Base-by-base conservation (phyloP, 441 rosid genomes). In the Hura crepitans region DNA sequence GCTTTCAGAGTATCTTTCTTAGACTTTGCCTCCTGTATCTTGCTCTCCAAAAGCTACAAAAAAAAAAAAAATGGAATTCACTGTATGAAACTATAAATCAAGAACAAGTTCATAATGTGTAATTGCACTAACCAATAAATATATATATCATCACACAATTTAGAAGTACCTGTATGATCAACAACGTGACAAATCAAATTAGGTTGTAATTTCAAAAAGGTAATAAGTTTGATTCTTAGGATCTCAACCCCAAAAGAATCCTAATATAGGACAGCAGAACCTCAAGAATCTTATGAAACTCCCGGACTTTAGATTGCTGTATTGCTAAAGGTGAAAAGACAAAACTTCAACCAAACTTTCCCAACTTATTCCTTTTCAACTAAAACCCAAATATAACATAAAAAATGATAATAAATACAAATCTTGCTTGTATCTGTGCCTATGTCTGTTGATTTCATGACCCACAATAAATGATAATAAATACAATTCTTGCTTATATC, bases 1-100 rank as follows among this genome's bases (percentile, higher is more conserved):
- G 99, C 99, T 82, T 88, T 91, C 77, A 94, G 79, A 49, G 97
- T 92, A 78, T 92, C 99, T 85, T 92, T 94, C 88, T 94, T 94
- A 53, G 99, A 89, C 83, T 68, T 90, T 60, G 99, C 99, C 80
- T 94, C 99, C 72, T 92, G 97, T 77, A 94, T 94, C 85, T 92
- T 94, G 88, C 97, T 92, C 85, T 94, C 99, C 84, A 94, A 75
- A 74, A 94, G 90, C 97, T 94, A 77, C 72, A 80, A 22, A 74
- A 70, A 75, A 74, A 35, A 80, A 22, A 74, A 70, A 75, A 74
- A 35, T 55, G 69, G 46, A 72, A 74, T 79, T 68, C 59, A 72
- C 69, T 69, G 37, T 74, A 65, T 57, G 58, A 47, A 70, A 76
- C 20, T 28, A 27, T 13, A 14, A 28, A 15, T 27, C 76, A 31